A percentile compares a stretch with the other conserved stretches of the same genome.
Evolutionary conservation across 495 filamentous ascomycete species (phyloP).

Genomic region (Chaetomium tenue): DNA sequence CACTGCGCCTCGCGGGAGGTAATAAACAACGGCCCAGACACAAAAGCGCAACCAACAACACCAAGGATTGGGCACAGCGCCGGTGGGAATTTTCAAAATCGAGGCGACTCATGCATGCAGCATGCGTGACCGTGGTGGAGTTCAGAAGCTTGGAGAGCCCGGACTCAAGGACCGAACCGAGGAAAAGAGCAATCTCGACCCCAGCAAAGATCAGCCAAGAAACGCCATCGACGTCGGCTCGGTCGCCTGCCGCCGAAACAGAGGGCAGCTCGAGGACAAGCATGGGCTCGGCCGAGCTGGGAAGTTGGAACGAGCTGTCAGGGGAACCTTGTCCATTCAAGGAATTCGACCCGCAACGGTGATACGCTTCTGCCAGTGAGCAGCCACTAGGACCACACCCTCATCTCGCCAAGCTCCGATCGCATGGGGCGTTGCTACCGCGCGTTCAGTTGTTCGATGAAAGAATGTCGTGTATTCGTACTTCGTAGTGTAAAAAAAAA

Average conservation of each 20-base stretch:
- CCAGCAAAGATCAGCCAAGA: slow-evolving; percentile 15
- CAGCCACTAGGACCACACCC: slow-evolving; percentile 22
- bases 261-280: not conserved
- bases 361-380: slow-evolving; percentile 21
- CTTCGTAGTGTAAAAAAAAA: not conserved
- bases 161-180: not conserved
- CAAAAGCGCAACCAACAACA: not conserved
- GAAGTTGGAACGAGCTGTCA: slow-evolving; percentile 25
- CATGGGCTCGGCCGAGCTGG: slow-evolving; percentile 20
- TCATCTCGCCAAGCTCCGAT: slow-evolving; percentile 23
- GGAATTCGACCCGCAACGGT: slow-evolving; percentile 22
- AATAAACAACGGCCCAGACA: slow-evolving; percentile 1
- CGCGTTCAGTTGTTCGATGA: too few species aligned
- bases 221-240: slow-evolving; percentile 24
- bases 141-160: not conserved
- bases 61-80: not conserved
- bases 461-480: too few species aligned
- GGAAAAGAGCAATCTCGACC: not conserved
- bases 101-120: not conserved
- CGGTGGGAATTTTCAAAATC: not conserved
- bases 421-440: not conserved
- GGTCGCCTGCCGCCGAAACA: slow-evolving; percentile 2
- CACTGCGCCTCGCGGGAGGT: slow-evolving; percentile 7
- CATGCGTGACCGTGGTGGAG: not conserved
- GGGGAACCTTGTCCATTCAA: slow-evolving; percentile 26